Evolutionary conservation across 352 stramenopile genomes (phyloP).

Genomic region (Pythium dissotocum): DNA sequence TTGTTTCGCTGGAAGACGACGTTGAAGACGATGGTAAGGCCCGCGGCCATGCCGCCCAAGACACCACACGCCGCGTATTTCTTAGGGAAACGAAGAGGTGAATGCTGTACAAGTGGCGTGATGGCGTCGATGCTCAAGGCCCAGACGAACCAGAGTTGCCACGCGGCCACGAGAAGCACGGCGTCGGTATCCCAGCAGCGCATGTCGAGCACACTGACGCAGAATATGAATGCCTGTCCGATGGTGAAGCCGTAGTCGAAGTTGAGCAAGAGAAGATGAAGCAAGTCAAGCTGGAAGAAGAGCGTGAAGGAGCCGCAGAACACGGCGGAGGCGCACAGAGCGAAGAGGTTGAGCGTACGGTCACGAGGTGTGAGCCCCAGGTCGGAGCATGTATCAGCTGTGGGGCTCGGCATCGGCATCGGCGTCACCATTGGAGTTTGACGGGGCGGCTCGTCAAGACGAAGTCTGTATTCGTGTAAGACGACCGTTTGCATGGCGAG

Average conservation of each 20-base stretch:
- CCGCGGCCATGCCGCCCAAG: background rate
- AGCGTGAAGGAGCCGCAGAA: conserved; percentile 12
- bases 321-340: background rate
- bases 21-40: conserved; percentile 2
- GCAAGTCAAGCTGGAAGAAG: conserved; percentile 16
- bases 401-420: background rate
- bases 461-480: background rate
- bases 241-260: conserved; percentile 21
- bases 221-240: background rate
- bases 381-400: background rate
- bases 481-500: background rate
- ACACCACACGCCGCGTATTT: conserved; percentile 1
- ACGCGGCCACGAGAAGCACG: conserved; percentile 6
- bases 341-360: background rate
- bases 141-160: conserved; percentile 11
- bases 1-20: conserved; percentile 14
- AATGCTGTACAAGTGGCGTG: conserved; percentile 9
- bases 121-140: conserved; percentile 17
- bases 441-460: background rate
- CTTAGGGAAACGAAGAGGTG: conserved; percentile 1
- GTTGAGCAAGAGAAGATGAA: conserved; percentile 11
- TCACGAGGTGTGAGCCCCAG: background rate
- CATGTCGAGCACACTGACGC: conserved; percentile 12
- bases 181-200: conserved; percentile 7
- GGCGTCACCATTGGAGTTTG: background rate